Percentiles rank a stretch among this genome's conserved stretches.
Evolutionary conservation across 495 filamentous ascomycete species (phyloP).

Genomic region (Penicillium samsonianum): DNA sequence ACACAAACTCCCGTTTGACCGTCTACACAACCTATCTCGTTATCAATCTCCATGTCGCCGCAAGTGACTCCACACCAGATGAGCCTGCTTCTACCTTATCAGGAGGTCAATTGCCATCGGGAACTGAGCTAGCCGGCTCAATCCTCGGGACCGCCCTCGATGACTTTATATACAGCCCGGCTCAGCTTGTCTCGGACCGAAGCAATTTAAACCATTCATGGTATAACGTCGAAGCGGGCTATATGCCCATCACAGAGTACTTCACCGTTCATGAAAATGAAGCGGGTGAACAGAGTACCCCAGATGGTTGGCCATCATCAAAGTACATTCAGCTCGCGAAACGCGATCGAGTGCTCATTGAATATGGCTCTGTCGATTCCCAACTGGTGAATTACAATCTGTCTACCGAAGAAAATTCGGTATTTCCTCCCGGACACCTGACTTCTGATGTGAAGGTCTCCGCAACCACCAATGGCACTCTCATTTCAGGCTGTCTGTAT

Average conservation of each 20-base stretch:
- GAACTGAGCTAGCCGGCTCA: conserved; percentile 33
- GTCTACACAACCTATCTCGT: conserved; percentile 51
- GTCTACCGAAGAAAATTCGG: conserved; percentile 36
- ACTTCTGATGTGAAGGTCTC: conserved; percentile 30
- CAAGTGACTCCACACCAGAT: conserved; percentile 37
- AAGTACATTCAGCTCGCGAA: conserved; percentile 56
- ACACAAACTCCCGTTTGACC: conserved; percentile 47
- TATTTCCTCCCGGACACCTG: conserved; percentile 49
- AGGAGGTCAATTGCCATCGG: conserved; percentile 35
- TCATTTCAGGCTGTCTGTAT: conserved; percentile 56
- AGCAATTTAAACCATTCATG: conserved; percentile 60
- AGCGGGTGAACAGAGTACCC: conserved; percentile 47
- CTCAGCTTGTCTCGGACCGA: conserved; percentile 48
- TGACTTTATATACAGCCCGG: conserved; percentile 55
- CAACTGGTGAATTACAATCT: conserved; percentile 57
- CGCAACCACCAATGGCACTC: conserved; percentile 31
- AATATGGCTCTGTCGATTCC: conserved; percentile 57
- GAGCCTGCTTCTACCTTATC: conserved; percentile 41
- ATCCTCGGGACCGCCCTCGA: conserved; percentile 43
- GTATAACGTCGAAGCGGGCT: conserved; percentile 48
- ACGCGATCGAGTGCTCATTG: conserved; percentile 51
- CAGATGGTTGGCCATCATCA: conserved; percentile 64
- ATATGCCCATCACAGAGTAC: conserved; percentile 54
- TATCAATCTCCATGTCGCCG: conserved; percentile 62
- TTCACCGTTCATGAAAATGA: conserved; percentile 43